Evolutionary conservation across 768 basidiomycete genomes (phyloP).

Genomic region (Mycena filopes): DNA sequence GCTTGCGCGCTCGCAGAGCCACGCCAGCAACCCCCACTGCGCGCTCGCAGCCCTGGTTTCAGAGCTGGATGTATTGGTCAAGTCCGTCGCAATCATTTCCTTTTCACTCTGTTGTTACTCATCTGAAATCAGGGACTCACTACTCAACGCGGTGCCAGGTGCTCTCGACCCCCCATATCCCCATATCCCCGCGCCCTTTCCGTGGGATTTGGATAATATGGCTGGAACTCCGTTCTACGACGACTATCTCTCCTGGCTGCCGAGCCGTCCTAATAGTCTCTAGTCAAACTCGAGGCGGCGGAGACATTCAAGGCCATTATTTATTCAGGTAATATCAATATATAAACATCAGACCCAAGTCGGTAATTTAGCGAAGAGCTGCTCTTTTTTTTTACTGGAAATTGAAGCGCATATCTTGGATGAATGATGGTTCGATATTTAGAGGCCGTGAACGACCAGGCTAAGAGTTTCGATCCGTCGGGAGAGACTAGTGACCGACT

Average conservation of each 20-base stretch:
- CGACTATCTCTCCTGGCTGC: constrained; percentile 19
- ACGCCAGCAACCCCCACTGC: constrained; percentile 33
- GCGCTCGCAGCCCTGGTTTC: constrained; percentile 4
- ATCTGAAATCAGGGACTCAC: constrained; percentile 2
- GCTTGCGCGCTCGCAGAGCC: constrained; percentile 51
- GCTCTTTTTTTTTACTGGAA: too few relatives aligned
- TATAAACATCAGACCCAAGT: too few relatives aligned
- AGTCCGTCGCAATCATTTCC: constrained; percentile 1
- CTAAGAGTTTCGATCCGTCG: too few relatives aligned
- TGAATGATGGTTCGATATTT: too few relatives aligned
- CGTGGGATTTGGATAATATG: constrained; percentile 13
- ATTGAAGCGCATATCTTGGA: too few relatives aligned
- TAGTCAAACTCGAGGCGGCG: too few relatives aligned
- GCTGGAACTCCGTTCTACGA: constrained; percentile 5
- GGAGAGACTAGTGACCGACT: too few relatives aligned
- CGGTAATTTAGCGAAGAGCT: too few relatives aligned
- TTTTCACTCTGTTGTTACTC: neutral
- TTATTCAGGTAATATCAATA: too few relatives aligned
- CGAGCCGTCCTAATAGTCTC: neutral
- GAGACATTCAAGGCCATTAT: too few relatives aligned
- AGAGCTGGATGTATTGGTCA: constrained; percentile 19
- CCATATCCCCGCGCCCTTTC: neutral
- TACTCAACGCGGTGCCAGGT: neutral
- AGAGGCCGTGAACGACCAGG: too few relatives aligned
- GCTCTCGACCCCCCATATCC: neutral